Evolutionary conservation across 129 eudicot genomes (phyloP), one percentile per base, ranked within the genome.

Genomic region (Helichrysum umbraculigerum): DNA sequence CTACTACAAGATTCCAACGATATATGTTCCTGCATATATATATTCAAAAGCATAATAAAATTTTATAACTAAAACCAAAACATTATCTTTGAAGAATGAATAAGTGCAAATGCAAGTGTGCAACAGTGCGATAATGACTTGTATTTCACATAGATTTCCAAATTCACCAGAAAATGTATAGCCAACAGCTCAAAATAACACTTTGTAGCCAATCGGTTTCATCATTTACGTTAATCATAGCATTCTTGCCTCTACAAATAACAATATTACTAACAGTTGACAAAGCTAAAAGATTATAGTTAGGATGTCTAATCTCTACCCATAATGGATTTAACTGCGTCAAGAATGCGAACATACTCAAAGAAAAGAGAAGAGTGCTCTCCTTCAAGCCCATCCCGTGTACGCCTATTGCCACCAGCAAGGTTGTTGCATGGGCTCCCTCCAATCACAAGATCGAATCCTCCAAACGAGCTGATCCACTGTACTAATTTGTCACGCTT

Each of bases 351-450:
- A 66, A 66, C 69, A 52, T 79, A 86, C 2, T 86, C 82, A 34
- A 4, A 86, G 47, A 83, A 86, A 35, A 82, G 84, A 12, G 81
- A 72, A 20, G 86, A 86, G 4, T 86, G 80, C 17, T 79, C 70
- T 1, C 87, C 89, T 54, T 73, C 83, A 6, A 79, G 83, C 21
- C 87, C 87, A 28, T 86, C 76, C 2, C 87, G 62, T 6, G 80
- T 82, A 25, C 62, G 29, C 68, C 85, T 57, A 62, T 82, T 82
- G 16, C 78, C 78, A 4, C 89, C 89, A 14, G 87, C 71, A 7
- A 86, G 74, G 33, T 86, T 82, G 33, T 82, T 83, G 22, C 90
- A 83, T 1, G 85, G 90, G 64, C 87, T 86, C 7, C 87, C 87
- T 15, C 90, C 87, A 17, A 83, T 83, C 63, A 86, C 83, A 11